Conservation (phyloP, 2,329 filamentous ascomycete genomes). For the Ceratocystis harringtonii region DNA sequence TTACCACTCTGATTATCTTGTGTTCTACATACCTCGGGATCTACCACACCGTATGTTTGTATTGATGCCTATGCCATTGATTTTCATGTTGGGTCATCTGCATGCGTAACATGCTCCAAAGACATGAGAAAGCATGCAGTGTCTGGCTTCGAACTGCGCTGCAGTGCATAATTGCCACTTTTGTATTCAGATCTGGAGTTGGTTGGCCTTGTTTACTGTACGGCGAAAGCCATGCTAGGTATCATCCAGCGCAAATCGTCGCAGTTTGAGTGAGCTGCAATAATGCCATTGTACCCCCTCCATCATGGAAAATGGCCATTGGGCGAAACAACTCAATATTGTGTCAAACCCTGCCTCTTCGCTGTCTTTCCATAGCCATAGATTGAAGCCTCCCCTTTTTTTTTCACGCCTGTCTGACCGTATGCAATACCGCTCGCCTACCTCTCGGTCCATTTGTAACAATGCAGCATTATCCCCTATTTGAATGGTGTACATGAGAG, state of each 20-base stretch:
- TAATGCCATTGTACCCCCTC: not conserved
- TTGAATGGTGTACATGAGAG: not conserved
- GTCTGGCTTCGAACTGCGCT: not conserved
- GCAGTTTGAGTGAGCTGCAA: not conserved
- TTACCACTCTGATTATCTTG: not conserved
- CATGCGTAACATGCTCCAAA: not conserved
- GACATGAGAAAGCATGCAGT: not conserved
- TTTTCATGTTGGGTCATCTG: not conserved
- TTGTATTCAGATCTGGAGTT: not conserved
- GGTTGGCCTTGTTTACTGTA: not conserved
- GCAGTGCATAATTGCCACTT: not conserved
- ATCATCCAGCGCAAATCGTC: not conserved
- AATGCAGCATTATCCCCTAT: not conserved
- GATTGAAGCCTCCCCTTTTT: not conserved
- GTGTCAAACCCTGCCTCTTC: not conserved
- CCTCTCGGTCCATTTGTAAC: not conserved
- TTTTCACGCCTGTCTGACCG: not conserved
- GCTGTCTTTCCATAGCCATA: not conserved
- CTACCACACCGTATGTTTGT: not conserved
- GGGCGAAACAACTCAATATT: not conserved
- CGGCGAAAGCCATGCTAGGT: not conserved
- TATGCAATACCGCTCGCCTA: constrained; percentile 6
- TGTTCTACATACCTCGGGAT: not conserved
- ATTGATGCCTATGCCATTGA: not conserved
- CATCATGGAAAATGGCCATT: not conserved